These are phyloP conservation scores for Stereocaulon alpinum DNA, from an alignment of 495 filamentous ascomycete species.

Conservation along the genomic window DNA sequence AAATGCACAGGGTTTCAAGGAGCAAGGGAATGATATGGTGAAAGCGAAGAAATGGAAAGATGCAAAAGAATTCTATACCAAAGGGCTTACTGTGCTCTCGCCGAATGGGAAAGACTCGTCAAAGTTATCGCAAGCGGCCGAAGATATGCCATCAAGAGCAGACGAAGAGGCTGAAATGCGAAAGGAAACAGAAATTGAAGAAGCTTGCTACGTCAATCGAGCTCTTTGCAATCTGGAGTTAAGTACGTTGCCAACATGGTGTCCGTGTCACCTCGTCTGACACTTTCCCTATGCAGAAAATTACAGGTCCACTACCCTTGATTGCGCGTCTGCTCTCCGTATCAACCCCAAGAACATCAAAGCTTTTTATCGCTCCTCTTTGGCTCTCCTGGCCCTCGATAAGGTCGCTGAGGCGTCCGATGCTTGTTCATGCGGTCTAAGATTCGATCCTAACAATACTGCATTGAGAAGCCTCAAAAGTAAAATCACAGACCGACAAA, in stretches of 20 bases:
- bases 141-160: constrained; percentile 12
- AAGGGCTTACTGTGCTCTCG: constrained; percentile 59
- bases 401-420: constrained; percentile 68
- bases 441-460: constrained; percentile 52
- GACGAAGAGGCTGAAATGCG: constrained; percentile 40
- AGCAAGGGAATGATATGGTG: constrained; percentile 84
- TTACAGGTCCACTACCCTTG: constrained; percentile 69
- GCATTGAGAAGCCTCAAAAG: constrained; percentile 42
- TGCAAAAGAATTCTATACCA: constrained; percentile 84
- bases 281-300: constrained; percentile 44
- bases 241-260: constrained; percentile 33
- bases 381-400: constrained; percentile 63
- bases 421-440: constrained; percentile 57
- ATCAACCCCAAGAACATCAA: constrained; percentile 74
- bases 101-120: constrained; percentile 39
- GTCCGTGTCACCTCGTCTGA: background rate
- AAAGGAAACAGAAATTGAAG: constrained; percentile 51
- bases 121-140: constrained; percentile 30
- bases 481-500: constrained; percentile 45
- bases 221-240: constrained; percentile 75
- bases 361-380: constrained; percentile 73
- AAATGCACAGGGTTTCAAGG: constrained; percentile 65
- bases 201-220: constrained; percentile 73
- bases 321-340: constrained; percentile 69
- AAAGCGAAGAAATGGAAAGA: constrained; percentile 63